Conservation (phyloP, 139 green algal genomes). For the Tetratostichococcus sp. region DNA sequence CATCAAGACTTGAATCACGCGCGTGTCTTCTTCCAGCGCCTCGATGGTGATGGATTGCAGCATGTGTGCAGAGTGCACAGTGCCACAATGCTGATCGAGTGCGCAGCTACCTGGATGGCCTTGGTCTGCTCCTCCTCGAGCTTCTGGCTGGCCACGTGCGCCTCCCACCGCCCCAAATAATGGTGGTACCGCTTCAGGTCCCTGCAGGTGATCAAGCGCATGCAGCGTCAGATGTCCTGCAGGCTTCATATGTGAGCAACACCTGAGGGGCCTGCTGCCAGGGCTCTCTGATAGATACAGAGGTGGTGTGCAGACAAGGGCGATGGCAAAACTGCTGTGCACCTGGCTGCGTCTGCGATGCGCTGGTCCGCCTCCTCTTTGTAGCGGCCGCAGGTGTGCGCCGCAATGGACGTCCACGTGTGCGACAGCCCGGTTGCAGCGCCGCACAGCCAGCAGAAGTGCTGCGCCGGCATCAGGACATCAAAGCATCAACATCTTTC, state of each 20-base stretch:
- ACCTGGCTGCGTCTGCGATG: constrained; percentile 50
- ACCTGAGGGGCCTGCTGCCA: too few relatives aligned
- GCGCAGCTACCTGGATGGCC: constrained; percentile 5
- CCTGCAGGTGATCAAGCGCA: constrained; percentile 6
- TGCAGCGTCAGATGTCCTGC: too few relatives aligned
- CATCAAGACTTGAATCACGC: too few relatives aligned
- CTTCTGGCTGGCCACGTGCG: constrained; percentile 42
- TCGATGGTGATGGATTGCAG: too few relatives aligned
- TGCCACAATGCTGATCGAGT: too few relatives aligned
- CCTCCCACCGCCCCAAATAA: constrained; percentile 84
- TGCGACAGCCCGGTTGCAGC: constrained; percentile 68
- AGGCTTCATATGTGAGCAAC: too few relatives aligned
- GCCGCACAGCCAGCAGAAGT: constrained; percentile 91
- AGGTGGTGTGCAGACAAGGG: too few relatives aligned
- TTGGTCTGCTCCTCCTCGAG: constrained; percentile 48
- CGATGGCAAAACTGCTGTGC: background rate
- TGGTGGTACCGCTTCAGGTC: constrained; percentile 87
- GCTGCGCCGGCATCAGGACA: constrained; percentile 15
- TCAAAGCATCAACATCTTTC: too few relatives aligned
- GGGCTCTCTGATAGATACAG: too few relatives aligned
- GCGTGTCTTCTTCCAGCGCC: too few relatives aligned
- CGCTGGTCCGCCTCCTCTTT: constrained; percentile 66
- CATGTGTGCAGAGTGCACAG: too few relatives aligned
- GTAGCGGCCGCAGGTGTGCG: constrained; percentile 81
- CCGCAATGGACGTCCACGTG: constrained; percentile 75